phyloP scores from a whole-genome alignment of 352 stramenopile genomes.

The Globisporangium barbulae region DNA sequence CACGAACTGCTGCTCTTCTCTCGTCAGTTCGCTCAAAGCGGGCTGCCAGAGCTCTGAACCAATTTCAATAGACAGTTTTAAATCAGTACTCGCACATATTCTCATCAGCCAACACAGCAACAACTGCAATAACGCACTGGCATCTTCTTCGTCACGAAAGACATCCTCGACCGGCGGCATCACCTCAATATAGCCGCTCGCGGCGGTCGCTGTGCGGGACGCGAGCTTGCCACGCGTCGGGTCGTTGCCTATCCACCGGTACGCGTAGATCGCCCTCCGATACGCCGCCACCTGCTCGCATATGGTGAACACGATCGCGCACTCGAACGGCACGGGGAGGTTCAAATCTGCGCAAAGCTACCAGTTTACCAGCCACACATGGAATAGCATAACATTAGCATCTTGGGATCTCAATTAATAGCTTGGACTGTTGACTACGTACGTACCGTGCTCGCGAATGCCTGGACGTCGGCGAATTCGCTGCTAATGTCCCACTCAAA shows the following conservation, averaged over 20 bases:
- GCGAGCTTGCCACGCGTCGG: constrained; percentile 15
- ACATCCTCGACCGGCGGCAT: constrained; percentile 46
- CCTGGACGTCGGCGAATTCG: constrained; percentile 38
- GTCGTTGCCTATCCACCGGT: constrained; percentile 61
- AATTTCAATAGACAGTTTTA: not conserved
- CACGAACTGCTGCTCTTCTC: constrained; percentile 70
- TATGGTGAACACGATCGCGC: constrained; percentile 69
- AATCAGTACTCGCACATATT: not conserved
- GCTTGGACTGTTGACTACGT: not conserved
- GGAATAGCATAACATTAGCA: not conserved
- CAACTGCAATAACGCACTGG: constrained; percentile 22
- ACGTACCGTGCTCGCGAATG: constrained; percentile 49
- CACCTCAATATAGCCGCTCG: constrained; percentile 43
- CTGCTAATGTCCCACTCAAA: constrained; percentile 79
- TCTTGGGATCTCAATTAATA: not conserved
- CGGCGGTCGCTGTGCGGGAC: constrained; percentile 20
- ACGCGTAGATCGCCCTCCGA: constrained; percentile 41
- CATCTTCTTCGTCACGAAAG: constrained; percentile 41
- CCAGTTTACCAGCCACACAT: not conserved
- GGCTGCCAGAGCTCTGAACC: constrained; percentile 61
- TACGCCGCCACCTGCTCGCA: constrained; percentile 71
- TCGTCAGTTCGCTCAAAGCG: constrained; percentile 62
- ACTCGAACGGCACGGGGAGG: constrained; percentile 48
- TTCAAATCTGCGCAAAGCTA: constrained; percentile 60
- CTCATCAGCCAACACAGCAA: not conserved